A percentile compares a stretch with the other conserved stretches of the same genome.
These are phyloP conservation scores for Trypanosoma cruzi DNA, from an alignment of 208 protist genomes.

Conservation along the genomic window DNA sequence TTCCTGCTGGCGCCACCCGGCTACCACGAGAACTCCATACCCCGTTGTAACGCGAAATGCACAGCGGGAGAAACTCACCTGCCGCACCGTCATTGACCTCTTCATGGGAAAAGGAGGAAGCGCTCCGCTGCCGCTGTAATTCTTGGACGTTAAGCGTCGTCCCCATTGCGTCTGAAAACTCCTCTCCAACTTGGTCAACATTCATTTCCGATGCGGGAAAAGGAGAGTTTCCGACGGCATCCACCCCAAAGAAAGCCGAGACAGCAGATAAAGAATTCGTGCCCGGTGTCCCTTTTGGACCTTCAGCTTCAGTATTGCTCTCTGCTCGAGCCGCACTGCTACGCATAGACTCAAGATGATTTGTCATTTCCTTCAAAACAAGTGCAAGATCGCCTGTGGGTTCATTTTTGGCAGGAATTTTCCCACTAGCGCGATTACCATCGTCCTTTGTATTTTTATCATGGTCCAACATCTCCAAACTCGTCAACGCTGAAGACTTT, in stretches of 20 bases:
- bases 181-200: constrained; percentile 13
- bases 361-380: constrained; percentile 45
- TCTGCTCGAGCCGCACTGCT: not conserved
- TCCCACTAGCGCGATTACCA: not conserved
- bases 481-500: not conserved
- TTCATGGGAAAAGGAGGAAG: not conserved
- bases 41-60: constrained; percentile 8
- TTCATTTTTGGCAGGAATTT: not conserved
- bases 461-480: not conserved
- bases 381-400: constrained; percentile 24
- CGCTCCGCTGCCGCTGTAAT: constrained; percentile 6
- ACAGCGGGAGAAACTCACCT: constrained; percentile 6
- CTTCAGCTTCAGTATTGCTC: not conserved
- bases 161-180: constrained; percentile 50
- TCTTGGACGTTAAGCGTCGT: constrained; percentile 48
- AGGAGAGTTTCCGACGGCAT: constrained; percentile 7
- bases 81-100: not conserved
- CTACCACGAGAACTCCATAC: not conserved
- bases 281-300: not conserved
- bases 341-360: constrained; percentile 28
- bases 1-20: not conserved
- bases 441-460: not conserved
- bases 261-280: not conserved
- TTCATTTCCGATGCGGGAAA: not conserved
- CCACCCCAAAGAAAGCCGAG: constrained; percentile 10